Conservation (phyloP, 1,284 basidiomycete species). For the Ceratobasidium sp. region DNA sequence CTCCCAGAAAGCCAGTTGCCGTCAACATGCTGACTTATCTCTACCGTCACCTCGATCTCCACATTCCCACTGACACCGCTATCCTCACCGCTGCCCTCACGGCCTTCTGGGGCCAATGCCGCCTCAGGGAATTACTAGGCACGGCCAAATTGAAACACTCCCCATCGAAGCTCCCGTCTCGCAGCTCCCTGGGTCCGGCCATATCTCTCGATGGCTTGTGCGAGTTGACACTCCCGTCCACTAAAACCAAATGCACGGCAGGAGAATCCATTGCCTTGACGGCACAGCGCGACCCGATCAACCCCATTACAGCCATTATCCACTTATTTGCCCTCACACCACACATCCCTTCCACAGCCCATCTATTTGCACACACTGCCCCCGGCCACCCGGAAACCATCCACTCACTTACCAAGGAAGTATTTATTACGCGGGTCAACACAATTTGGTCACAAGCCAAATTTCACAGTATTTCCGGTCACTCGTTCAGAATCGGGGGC, state of each 20-base stretch:
- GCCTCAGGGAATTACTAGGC: constrained; percentile 39
- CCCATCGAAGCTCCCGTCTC: not conserved
- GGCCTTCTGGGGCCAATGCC: constrained; percentile 37
- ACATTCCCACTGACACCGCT: constrained; percentile 3
- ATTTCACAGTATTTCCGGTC: constrained; percentile 54
- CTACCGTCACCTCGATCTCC: not conserved
- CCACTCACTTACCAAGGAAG: not conserved
- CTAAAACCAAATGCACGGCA: not conserved
- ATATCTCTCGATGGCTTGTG: not conserved
- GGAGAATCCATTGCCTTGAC: constrained; percentile 12
- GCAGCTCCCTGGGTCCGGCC: not conserved
- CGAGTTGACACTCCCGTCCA: not conserved
- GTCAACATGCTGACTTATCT: not conserved
- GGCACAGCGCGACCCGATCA: not conserved
- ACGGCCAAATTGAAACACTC: not conserved
- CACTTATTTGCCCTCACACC: not conserved
- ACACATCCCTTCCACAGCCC: not conserved
- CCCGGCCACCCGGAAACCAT: too few species aligned
- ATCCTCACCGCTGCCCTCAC: not conserved
- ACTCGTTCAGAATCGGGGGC: constrained; percentile 59
- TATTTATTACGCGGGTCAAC: constrained; percentile 30
- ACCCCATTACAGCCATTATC: constrained; percentile 6
- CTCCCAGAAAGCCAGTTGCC: not conserved
- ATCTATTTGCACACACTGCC: not conserved
- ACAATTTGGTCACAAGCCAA: constrained; percentile 55